Conservation (phyloP, 2,329 filamentous ascomycete genomes). For the Paracoccidioides lutzii region DNA sequence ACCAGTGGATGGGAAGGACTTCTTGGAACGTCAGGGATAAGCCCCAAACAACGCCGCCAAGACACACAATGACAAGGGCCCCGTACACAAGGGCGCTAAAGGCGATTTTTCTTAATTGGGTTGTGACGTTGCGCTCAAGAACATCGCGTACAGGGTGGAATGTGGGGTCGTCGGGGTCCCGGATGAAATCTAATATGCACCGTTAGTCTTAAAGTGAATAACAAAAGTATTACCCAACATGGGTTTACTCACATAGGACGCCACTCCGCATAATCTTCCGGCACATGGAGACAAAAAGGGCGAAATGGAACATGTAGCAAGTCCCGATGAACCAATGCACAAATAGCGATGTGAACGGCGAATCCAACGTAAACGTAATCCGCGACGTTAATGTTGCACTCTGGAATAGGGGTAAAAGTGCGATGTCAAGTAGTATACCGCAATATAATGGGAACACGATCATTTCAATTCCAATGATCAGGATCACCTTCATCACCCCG, state of each 20-base stretch:
- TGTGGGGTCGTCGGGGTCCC: conserved; percentile 93
- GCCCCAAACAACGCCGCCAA: conserved; percentile 94
- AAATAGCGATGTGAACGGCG: conserved; percentile 82
- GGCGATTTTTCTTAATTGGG: conserved; percentile 87
- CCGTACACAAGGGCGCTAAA: conserved; percentile 96
- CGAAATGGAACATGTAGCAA: conserved; percentile 99
- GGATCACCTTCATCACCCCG: conserved; percentile 91
- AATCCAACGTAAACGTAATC: conserved; percentile 61
- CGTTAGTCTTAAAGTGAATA: neutral
- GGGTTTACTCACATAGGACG: conserved; percentile 60
- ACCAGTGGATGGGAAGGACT: conserved; percentile 85
- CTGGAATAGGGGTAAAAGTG: conserved; percentile 79
- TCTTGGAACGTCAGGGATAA: conserved; percentile 53
- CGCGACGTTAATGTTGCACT: conserved; percentile 64
- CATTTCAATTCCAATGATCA: conserved; percentile 99
- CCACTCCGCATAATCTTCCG: conserved; percentile 92
- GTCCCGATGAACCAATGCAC: conserved; percentile 98
- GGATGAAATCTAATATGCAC: conserved; percentile 63
- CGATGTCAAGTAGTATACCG: conserved; percentile 75
- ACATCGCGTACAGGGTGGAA: conserved; percentile 97
- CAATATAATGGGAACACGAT: conserved; percentile 93
- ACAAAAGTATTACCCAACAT: neutral
- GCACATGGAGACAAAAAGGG: conserved; percentile 97
- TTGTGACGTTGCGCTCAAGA: conserved; percentile 79
- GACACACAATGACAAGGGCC: conserved; percentile 77